Base-by-base conservation (phyloP, 2,329 filamentous ascomycete genomes). In the Saccharata proteae region DNA sequence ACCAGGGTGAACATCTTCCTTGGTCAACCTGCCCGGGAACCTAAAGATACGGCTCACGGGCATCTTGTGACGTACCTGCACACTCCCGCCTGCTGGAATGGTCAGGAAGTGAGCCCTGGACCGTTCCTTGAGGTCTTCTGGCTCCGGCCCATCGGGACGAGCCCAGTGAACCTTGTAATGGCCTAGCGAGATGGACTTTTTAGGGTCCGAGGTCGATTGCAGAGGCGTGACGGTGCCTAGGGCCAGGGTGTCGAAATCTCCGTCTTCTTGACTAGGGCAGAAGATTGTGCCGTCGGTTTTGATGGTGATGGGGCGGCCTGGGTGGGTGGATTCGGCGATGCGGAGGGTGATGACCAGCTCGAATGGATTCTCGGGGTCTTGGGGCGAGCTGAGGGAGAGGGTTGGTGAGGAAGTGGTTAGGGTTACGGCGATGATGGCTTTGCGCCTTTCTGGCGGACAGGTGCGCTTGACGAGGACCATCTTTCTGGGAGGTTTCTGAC, bases 371-470 rank as follows among this genome's bases (percentile, higher is more conserved):
- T 73, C 86, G 94, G 62, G 86, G 86, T 5, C 93, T 94, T 51
- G 84, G 83, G 32, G 85, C 85, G 29, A 64, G 88, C 40, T 78
- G 51, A 88, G 86, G 6, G 69, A 64, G 44, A 67, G 74, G 30
- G 79, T 90, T 53, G 82, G 69, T 1, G 62, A 62, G 36, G 69
- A 71, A 51, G 74, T 80, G 55, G 64, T 58, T 16, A 74, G 79
- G n/a, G 68, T 86, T 60, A 83, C 78, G 1, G 65, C 80, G 54
- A 66, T 78, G 17, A 7, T 10, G 45, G 28, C 28, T 80, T 22
- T 30, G 13, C 28, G 28, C 16, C 28, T 18, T 13, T 21, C 17
- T 9, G 28, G 28, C 3, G 18, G 18, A 14, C 28, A 30, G 3
- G 9, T 16, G 8, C 5, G 8, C n/a, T 30, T 30, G 28, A 22